phyloP scores from a whole-genome alignment of 2,329 filamentous ascomycete genomes.

The Phyllosticta paracitricarpa region DNA sequence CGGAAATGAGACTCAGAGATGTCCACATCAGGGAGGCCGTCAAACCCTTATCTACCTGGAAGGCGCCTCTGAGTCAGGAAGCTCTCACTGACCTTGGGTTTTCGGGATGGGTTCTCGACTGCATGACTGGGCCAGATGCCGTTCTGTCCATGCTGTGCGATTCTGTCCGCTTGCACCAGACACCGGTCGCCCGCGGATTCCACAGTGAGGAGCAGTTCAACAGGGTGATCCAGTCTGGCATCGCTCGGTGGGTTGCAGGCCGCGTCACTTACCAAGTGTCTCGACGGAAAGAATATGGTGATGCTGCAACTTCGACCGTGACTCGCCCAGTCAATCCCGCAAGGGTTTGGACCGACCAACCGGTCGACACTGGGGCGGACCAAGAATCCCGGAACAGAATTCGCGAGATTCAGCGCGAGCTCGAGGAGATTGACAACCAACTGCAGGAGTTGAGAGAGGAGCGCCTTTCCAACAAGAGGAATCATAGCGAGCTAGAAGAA shows the following conservation, averaged over 20 bases:
- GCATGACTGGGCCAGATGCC: slow-evolving; percentile 66
- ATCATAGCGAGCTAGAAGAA: slow-evolving; percentile 14
- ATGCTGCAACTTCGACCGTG: slow-evolving; percentile 64
- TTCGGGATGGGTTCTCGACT: slow-evolving; percentile 72
- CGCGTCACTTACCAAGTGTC: slow-evolving; percentile 53
- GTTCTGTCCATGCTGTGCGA: slow-evolving; percentile 84
- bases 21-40: slow-evolving; percentile 59
- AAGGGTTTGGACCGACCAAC: slow-evolving; percentile 64
- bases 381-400: slow-evolving; percentile 48
- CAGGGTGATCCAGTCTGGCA: slow-evolving; percentile 47
- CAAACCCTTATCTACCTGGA: slow-evolving; percentile 45
- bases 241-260: slow-evolving; percentile 63
- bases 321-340: slow-evolving; percentile 53
- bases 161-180: slow-evolving; percentile 57
- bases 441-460: slow-evolving; percentile 31
- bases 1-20: slow-evolving; percentile 49
- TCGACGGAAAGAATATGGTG: slow-evolving; percentile 72
- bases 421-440: slow-evolving; percentile 29
- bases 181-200: slow-evolving; percentile 54
- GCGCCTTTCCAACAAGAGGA: slow-evolving; percentile 19
- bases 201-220: slow-evolving; percentile 59
- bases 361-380: slow-evolving; percentile 58
- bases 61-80: slow-evolving; percentile 43
- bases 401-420: slow-evolving; percentile 30
- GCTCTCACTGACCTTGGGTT: slow-evolving; percentile 54